Base-by-base conservation (phyloP, 805 yeast species). In the Starmerella gropengiesseri region DNA sequence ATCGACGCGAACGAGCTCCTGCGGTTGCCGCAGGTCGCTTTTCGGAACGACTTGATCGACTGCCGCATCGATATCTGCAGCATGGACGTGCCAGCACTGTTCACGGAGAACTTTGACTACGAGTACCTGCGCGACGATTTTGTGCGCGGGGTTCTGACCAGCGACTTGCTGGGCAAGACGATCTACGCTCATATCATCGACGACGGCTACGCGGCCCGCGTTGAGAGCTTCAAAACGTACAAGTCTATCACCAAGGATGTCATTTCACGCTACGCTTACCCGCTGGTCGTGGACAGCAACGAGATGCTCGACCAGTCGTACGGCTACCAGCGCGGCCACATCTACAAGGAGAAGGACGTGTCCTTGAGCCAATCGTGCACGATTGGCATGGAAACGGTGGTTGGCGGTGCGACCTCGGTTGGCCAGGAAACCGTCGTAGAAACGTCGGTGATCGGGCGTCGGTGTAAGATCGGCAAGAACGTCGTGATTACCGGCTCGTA, bases 1-100 rank as follows among this genome's bases (percentile, higher is more conserved):
- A 40, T 55, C 20, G 58, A 55, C 35, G 51, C 57, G 25, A 20
- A 41, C 14, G 97, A 91, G 59, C 65, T 91, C 36, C 68, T 87
- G 51, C 85, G 78, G 47, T 69, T 72, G 45, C 77, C 82, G 26
- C 79, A 75, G 34, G 77, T 91, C 52, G 73, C 74, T 8, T 69
- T 91, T 45, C 75, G 95, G 58, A 91, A 91, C 60, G 97, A 91
- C 61, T 72, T 91, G 50, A 87, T 91, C 46, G 98, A 91, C 65
- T 91, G 98, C 60, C 91, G 82, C 59, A 86, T 91, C 43, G 98
- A 91, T 63, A 85, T 91, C 47, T 91, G 98, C 62, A 72, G 96
- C 6, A 85, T 94, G 2, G 85, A 79, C 51, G 95, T 91, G 9
- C 96, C 96, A 1, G 91, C 93, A 13, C 79, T 89, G 47, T 91